Conservation (phyloP, 306 rosid genomes). For the Dryas alaskensis region DNA sequence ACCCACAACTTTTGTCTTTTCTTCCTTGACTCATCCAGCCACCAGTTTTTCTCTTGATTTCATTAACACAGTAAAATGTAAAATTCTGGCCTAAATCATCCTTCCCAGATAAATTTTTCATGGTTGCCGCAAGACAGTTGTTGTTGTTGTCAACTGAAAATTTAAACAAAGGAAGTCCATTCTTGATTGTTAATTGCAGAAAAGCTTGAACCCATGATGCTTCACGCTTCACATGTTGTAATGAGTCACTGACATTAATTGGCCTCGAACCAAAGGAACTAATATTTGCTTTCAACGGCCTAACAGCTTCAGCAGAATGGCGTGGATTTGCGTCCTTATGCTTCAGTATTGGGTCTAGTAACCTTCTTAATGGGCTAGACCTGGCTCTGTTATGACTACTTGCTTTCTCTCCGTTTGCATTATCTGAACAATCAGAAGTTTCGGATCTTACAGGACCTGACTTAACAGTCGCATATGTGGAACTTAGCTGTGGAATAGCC, state of each 20-base stretch:
- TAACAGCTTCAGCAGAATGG: constrained; percentile 37
- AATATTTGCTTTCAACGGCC: constrained; percentile 35
- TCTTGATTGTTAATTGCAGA: constrained; percentile 64
- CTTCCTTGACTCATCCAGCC: constrained; percentile 69
- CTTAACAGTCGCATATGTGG: constrained; percentile 48
- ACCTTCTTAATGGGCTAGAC: constrained; percentile 67
- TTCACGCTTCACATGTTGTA: constrained; percentile 39
- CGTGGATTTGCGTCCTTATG: constrained; percentile 44
- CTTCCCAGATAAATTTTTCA: constrained; percentile 54
- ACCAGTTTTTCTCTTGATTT: constrained; percentile 70
- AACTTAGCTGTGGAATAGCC: constrained; percentile 47
- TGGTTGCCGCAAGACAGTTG: constrained; percentile 64
- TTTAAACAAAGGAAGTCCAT: constrained; percentile 70
- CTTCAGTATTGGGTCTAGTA: constrained; percentile 74
- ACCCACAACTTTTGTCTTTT: constrained; percentile 54
- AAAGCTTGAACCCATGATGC: constrained; percentile 59
- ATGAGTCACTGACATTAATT: constrained; percentile 31
- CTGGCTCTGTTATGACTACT: constrained; percentile 60
- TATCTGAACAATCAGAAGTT: constrained; percentile 37
- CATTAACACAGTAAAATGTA: constrained; percentile 69
- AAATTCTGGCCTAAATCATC: constrained; percentile 54
- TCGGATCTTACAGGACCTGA: constrained; percentile 68
- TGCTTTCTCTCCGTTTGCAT: constrained; percentile 39
- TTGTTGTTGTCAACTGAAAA: constrained; percentile 56
- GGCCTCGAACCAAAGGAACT: constrained; percentile 37